Base-by-base conservation (phyloP, 1,139 yeast species). In the Hanseniaspora gamundiae region DNA sequence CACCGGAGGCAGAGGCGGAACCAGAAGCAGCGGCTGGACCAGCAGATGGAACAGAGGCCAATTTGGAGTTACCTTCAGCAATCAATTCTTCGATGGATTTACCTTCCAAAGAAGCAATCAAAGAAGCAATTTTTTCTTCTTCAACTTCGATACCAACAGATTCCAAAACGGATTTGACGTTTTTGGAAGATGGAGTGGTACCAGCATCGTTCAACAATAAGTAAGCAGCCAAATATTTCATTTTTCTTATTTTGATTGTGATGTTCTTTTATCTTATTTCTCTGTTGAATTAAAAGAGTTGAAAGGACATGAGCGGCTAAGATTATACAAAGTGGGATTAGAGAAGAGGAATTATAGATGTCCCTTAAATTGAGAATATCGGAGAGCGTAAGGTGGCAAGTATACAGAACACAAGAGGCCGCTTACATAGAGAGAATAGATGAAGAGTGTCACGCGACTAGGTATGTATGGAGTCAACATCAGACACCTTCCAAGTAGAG, bases 211-310 rank as follows among this genome's bases (percentile, higher is more conserved):
- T 82, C 70, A 82, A 78, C 70, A 81, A 77, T 70, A 82, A 76
- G 77, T 82, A 82, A 71, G 93, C 88, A 73, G 93, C 91, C 72
- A 82, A 76, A 77, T 82, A 82, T 78, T 80, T 82, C 87, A 80
- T 74, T 69, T 46, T 48, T 45, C 28, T 41, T 31, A 26, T 13
- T 20, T 16, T 33, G 14, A 29, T 24, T 43, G 36, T 26, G 28
- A 21, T 39, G 35, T 33, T 31, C 28, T 26, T 26, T 42, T 27
- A 30, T 29, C 28, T 26, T 35, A 14, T 21, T 16, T 28, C 20
- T 19, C 10, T 16, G 19, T 9, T 36, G 28, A 14, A 38, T 31
- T 38, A 40, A 44, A 39, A 19, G 29, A 35, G 27, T 35, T 33
- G 40, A 13, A 44, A 39, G 38, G n/a, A 36, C 13, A 35, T 9